Conservation (phyloP, 352 stramenopile species). For the Phytophthora podocarpi region DNA sequence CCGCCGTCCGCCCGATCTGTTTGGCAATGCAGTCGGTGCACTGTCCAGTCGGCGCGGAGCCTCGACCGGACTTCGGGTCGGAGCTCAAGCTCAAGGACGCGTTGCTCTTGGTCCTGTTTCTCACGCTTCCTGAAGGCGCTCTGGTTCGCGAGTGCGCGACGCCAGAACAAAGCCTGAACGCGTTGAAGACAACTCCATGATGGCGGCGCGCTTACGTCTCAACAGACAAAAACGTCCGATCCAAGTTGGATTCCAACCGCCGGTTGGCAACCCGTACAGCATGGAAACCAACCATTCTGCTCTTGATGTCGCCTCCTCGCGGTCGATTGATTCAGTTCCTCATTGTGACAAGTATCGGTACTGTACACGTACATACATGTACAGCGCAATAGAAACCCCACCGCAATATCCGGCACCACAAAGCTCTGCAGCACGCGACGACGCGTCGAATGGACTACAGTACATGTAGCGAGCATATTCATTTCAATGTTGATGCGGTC, state of each 20-base stretch:
- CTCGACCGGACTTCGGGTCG: too few relatives aligned
- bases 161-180: slow-evolving; percentile 7
- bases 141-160: slow-evolving; percentile 13
- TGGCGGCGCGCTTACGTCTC: slow-evolving; percentile 1
- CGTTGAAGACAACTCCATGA: slow-evolving; percentile 28
- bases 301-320: slow-evolving; percentile 2
- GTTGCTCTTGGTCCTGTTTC: slow-evolving; percentile 25
- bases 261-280: too few relatives aligned
- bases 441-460: background rate
- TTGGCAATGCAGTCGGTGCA: background rate
- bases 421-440: slow-evolving; percentile 12
- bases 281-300: too few relatives aligned
- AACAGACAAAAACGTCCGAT: too few relatives aligned
- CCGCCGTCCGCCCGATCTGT: background rate
- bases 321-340: background rate
- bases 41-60: slow-evolving; percentile 8
- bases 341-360: slow-evolving; percentile 3
- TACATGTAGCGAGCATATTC: background rate
- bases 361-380: too few relatives aligned
- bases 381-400: slow-evolving; percentile 5
- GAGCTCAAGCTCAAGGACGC: slow-evolving; percentile 13
- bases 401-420: slow-evolving; percentile 5
- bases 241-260: slow-evolving; percentile 14
- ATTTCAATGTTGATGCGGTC: slow-evolving; percentile 12
- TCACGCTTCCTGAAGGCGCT: slow-evolving; percentile 7